phyloP scores from a whole-genome alignment of 306 rosid genomes.

The Lathyrus aphaca region DNA sequence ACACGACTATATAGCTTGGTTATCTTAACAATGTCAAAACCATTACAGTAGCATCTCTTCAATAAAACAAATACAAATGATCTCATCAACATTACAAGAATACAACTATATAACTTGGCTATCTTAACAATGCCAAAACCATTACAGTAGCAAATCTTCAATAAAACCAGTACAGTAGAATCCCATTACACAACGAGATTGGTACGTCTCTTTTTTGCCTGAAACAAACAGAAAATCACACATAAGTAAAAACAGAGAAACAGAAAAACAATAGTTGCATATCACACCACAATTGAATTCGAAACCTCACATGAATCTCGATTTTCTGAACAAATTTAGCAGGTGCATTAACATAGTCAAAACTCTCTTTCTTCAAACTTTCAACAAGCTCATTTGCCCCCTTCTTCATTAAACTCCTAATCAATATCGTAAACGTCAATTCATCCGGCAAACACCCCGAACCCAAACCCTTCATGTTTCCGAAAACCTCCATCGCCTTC shows the following conservation, averaged over 20 bases:
- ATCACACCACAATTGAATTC: background rate
- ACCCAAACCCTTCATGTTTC: constrained; percentile 61
- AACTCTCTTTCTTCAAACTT: constrained; percentile 59
- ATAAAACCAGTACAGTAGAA: constrained; percentile 14
- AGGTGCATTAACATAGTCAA: constrained; percentile 28
- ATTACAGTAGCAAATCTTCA: background rate
- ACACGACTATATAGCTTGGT: too few relatives aligned
- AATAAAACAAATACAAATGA: background rate
- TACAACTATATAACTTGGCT: background rate
- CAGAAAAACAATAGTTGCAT: background rate
- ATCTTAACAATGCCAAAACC: background rate
- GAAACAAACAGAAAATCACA: background rate
- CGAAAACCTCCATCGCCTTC: constrained; percentile 60
- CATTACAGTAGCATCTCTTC: too few relatives aligned
- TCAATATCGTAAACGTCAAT: constrained; percentile 65
- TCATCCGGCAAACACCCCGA: constrained; percentile 64
- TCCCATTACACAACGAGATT: background rate
- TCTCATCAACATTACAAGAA: background rate
- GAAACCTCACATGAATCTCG: constrained; percentile 1
- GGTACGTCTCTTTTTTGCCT: background rate
- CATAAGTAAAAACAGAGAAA: background rate
- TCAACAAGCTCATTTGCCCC: constrained; percentile 51
- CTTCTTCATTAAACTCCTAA: constrained; percentile 52
- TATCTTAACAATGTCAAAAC: too few relatives aligned
- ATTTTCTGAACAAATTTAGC: constrained; percentile 1